These are phyloP conservation scores for Phialocephala sp. DNA, from an alignment of 2,329 filamentous ascomycete genomes.

Conservation along the genomic window DNA sequence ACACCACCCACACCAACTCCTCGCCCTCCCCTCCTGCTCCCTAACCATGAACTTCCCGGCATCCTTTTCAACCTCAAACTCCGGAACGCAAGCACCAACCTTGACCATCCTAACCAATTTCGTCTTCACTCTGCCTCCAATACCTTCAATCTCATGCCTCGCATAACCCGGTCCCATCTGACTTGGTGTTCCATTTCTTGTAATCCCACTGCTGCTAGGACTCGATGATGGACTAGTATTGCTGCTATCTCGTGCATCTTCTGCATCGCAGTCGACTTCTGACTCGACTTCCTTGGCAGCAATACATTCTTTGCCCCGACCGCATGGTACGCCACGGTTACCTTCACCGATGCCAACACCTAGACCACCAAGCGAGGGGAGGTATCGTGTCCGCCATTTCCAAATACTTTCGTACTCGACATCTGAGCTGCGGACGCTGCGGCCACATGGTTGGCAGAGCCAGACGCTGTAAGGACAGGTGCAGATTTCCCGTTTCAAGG, in stretches of 20 bases:
- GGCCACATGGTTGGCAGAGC: conserved; percentile 86
- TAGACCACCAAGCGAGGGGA: conserved; percentile 77
- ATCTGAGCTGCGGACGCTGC: conserved; percentile 67
- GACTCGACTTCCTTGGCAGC: conserved; percentile 78
- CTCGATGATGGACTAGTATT: conserved; percentile 29
- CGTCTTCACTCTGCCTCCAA: conserved; percentile 86
- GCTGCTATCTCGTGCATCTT: conserved; percentile 59
- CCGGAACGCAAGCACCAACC: conserved; percentile 83
- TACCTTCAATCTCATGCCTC: conserved; percentile 88
- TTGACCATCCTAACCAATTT: conserved; percentile 83
- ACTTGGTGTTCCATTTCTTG: conserved; percentile 27
- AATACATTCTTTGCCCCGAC: conserved; percentile 77
- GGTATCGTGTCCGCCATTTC: conserved; percentile 88
- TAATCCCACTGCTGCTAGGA: conserved; percentile 29
- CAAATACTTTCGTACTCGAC: conserved; percentile 72
- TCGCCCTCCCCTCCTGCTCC: conserved; percentile 70
- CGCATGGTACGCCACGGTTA: conserved; percentile 86
- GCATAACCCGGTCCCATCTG: conserved; percentile 72
- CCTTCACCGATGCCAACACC: conserved; percentile 89
- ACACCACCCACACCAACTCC: conserved; percentile 96
- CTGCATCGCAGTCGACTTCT: conserved; percentile 85
- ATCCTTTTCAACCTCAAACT: conserved; percentile 79
- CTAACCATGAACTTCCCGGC: conserved; percentile 69
- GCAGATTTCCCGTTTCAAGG: conserved; percentile 37
- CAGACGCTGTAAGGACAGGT: conserved; percentile 65